phyloP scores from a whole-genome alignment of 31 red algal species.

The Asparagopsis taxiformis region DNA sequence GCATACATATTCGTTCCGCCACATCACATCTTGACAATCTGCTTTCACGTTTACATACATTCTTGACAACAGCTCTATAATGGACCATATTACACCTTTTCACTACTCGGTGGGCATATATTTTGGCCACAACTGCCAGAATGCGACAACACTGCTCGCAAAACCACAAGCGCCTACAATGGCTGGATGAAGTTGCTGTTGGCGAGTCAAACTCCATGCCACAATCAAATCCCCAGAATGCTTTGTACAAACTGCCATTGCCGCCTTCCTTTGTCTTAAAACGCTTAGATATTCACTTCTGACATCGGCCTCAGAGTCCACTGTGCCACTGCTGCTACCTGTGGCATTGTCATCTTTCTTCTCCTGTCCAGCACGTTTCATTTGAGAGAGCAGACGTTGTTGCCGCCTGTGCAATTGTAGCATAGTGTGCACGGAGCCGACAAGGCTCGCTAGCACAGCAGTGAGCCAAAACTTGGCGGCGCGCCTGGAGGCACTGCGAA shows the following conservation, averaged over 20 bases:
- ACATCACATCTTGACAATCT: too few species aligned
- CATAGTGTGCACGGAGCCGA: slow-evolving; percentile 4
- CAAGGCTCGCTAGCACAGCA: slow-evolving; percentile 21
- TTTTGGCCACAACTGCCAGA: slow-evolving; percentile 68
- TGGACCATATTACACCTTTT: too few species aligned
- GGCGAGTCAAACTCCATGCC: slow-evolving; percentile 11
- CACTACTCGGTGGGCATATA: background rate
- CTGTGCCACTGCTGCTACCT: background rate
- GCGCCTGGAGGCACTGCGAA: slow-evolving; percentile 12
- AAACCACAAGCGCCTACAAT: slow-evolving; percentile 61
- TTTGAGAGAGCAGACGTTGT: background rate
- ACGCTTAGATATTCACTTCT: slow-evolving; percentile 17
- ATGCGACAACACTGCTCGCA: slow-evolving; percentile 46
- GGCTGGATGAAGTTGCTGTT: slow-evolving; percentile 10
- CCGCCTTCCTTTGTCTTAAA: slow-evolving; percentile 20
- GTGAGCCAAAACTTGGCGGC: slow-evolving; percentile 57
- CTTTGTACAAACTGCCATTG: slow-evolving; percentile 30
- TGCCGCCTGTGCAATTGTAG: slow-evolving; percentile 3
- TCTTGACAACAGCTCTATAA: too few species aligned
- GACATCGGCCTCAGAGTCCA: background rate
- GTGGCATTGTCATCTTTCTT: slow-evolving; percentile 4
- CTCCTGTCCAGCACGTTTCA: background rate
- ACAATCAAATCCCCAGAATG: slow-evolving; percentile 30
- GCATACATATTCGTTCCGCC: too few species aligned
- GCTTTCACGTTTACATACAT: too few species aligned